These are phyloP conservation scores for Begonia loranthoides DNA, from an alignment of 306 rosid genomes.

Conservation along the genomic window DNA sequence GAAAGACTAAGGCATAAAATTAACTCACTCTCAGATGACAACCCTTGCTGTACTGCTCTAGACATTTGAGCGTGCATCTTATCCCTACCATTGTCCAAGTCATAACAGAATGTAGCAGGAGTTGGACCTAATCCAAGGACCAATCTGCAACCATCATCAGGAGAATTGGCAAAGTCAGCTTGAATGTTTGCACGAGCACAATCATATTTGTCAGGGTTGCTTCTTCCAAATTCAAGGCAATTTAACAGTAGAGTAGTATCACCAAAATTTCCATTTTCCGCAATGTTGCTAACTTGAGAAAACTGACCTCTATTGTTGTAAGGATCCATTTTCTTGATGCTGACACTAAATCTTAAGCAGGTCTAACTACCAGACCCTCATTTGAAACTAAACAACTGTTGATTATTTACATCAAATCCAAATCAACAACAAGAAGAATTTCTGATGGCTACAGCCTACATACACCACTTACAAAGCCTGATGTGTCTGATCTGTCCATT, in stretches of 20 bases:
- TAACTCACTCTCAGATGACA: not conserved
- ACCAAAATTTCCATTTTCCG: not conserved
- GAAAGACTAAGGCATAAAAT: not conserved
- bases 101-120: not conserved
- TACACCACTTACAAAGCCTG: constrained; percentile 92
- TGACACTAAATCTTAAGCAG: constrained; percentile 22
- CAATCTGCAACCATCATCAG: constrained; percentile 1
- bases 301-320: not conserved
- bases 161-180: not conserved
- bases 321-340: constrained; percentile 58
- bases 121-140: not conserved
- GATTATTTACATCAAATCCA: constrained; percentile 18
- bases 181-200: not conserved
- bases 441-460: constrained; percentile 11
- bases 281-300: not conserved
- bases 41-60: not conserved
- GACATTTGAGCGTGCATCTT: not conserved
- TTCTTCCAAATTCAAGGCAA: constrained; percentile 1
- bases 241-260: not conserved
- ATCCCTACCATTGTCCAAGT: not conserved
- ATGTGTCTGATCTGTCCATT: constrained; percentile 89
- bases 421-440: constrained; percentile 19
- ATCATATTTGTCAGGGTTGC: not conserved
- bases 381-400: constrained; percentile 19
- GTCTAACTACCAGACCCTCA: constrained; percentile 24